Percentiles rank a stretch among this genome's conserved stretches.
Evolutionary conservation across 805 yeast species (phyloP).

Genomic region (Nakazawaea pomicola): DNA sequence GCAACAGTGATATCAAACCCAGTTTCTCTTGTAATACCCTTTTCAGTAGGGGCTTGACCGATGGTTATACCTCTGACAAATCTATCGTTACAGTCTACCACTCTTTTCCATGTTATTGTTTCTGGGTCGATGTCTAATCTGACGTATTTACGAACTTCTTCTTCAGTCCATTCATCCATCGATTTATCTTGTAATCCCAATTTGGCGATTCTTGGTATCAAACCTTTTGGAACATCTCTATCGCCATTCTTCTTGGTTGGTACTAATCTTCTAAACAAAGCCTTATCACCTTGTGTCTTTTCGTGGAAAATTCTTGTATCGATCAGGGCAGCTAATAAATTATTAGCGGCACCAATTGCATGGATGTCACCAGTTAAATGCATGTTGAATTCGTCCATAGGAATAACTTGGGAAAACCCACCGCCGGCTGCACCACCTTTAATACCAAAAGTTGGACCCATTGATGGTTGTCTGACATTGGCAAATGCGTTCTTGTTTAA

Average conservation of each 20-base stretch:
- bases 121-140: slow-evolving; percentile 86
- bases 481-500: slow-evolving; percentile 81
- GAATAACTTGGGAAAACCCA: slow-evolving; percentile 95
- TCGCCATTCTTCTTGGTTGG: slow-evolving; percentile 75
- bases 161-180: slow-evolving; percentile 75
- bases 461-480: slow-evolving; percentile 93
- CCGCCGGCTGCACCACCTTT: slow-evolving; percentile 99
- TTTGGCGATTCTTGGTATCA: slow-evolving; percentile 69
- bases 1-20: slow-evolving; percentile 98
- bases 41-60: slow-evolving; percentile 92
- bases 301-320: slow-evolving; percentile 98
- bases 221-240: slow-evolving; percentile 73
- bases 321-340: slow-evolving; percentile 91
- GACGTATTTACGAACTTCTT: slow-evolving; percentile 70
- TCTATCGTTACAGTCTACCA: slow-evolving; percentile 92
- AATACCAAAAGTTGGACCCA: slow-evolving; percentile 99
- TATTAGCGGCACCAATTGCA: slow-evolving; percentile 91
- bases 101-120: slow-evolving; percentile 88
- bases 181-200: slow-evolving; percentile 78
- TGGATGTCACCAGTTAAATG: slow-evolving; percentile 97
- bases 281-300: slow-evolving; percentile 68
- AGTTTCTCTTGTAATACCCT: slow-evolving; percentile 76
- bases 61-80: slow-evolving; percentile 82
- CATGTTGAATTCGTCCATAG: slow-evolving; percentile 98
- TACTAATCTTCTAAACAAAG: slow-evolving; percentile 79